Base-by-base conservation (phyloP, 371 early-diverging fungal species). In the Choanephora cucurbitarum region DNA sequence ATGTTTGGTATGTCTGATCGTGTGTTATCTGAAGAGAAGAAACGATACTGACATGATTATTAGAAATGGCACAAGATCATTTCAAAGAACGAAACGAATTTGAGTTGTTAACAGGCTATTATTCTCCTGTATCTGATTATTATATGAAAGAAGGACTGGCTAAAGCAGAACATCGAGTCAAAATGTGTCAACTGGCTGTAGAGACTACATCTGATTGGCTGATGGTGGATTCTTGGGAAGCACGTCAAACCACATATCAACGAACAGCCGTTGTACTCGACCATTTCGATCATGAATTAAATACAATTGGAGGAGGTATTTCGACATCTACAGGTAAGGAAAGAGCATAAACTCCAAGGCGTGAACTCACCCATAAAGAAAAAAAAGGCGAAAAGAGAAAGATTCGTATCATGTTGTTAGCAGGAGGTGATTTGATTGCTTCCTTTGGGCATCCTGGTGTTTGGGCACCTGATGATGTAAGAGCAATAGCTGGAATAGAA, bases 211-310 rank as follows among this genome's bases (percentile, higher is more conserved):
- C 89, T n/a, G 71, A 85, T 22, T 96, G 95, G 94, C 59, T 98
- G 19, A 96, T 95, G 94, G 96, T 97, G 18, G 99, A 98, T 72
- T 78, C 86, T 52, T 98, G 99, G 99, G 99, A 98, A 69, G 78
- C 90, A 52, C 55, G 83, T 44, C 94, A 95, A 67, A 66, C 78
- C 7, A 80, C 76, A 13, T 96, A 92, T 59, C 89, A 89, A 68
- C 79, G 94, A 32, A 97, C 98, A 0, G 93, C 93, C 0, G 77
- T 89, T 49, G 99, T 97, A 0, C 66, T 98, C 32, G 95, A 97
- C 70, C 98, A 97, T 67, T 96, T 98, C 72, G 82, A 96, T 63
- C 66, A 88, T 18, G 84, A 91, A 61, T 74, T 98, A 40, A 97
- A 98, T 66, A 77, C 64, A 0, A 62, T 70, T 0, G 74, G 80